Conservation (phyloP, 345 rosid species). For the Conringia planisiliqua region DNA sequence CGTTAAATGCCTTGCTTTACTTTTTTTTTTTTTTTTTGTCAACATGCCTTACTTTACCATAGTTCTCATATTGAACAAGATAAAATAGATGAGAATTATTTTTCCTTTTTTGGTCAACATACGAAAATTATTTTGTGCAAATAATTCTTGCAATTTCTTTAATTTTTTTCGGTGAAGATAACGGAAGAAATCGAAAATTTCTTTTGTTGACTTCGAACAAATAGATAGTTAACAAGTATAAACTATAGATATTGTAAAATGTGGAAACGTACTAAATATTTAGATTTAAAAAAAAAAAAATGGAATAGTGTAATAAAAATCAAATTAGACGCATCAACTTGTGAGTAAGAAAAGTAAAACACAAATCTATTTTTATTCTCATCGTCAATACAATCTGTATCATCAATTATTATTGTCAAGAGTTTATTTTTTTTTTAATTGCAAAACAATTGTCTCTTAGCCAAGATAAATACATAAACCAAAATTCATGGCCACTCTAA, state of each 20-base stretch:
- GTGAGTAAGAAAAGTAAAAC: background rate
- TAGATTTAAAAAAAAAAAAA: background rate
- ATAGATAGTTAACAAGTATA: too few species aligned
- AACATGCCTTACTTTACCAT: background rate
- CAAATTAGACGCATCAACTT: background rate
- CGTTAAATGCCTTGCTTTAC: slow-evolving; percentile 5
- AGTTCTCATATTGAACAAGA: background rate
- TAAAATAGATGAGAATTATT: background rate
- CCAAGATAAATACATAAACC: background rate
- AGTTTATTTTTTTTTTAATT: background rate
- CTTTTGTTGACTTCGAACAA: background rate
- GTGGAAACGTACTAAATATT: background rate
- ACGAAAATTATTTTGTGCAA: background rate
- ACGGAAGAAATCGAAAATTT: too few species aligned
- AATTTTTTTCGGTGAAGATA: background rate
- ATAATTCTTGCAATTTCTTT: background rate
- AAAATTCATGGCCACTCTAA: background rate
- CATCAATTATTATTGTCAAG: background rate
- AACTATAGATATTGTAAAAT: background rate
- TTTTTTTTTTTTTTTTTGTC: background rate
- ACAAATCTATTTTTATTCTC: background rate
- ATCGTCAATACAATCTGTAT: background rate
- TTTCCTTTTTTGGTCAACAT: background rate
- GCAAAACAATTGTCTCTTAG: background rate
- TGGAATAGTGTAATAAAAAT: too few species aligned